phyloP scores from a whole-genome alignment of 345 rosid genomes.

The Salix purpurea region DNA sequence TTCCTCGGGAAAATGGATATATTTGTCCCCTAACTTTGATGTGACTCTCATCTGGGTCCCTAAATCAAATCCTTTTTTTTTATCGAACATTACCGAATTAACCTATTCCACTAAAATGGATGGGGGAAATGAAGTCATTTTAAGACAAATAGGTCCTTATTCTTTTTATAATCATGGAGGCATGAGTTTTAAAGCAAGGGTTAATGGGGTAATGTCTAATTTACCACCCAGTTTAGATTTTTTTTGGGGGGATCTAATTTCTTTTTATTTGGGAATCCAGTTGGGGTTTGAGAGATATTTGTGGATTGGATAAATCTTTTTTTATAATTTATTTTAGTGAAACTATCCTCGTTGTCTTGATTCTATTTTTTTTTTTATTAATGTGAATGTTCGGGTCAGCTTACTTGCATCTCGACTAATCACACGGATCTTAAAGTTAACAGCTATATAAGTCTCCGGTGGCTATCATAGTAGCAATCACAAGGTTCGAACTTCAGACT shows the following conservation, averaged over 20 bases:
- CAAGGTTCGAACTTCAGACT: rapidly evolving
- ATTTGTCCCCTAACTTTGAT: no score
- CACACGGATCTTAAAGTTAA: rapidly evolving
- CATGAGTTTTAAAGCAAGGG: background rate
- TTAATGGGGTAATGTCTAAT: background rate
- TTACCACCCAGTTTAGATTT: no score
- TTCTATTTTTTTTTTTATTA: no score
- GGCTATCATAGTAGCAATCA: rapidly evolving
- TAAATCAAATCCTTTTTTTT: no score
- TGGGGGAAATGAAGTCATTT: background rate
- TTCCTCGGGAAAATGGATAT: background rate
- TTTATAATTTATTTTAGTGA: no score
- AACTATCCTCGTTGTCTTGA: background rate
- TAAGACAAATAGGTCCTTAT: background rate
- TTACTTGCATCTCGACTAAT: rapidly evolving
- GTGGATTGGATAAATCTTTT: no score
- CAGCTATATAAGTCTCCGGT: rapidly evolving
- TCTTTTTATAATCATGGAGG: background rate
- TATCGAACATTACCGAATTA: no score
- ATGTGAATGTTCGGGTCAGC: rapidly evolving
- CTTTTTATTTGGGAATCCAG: no score
- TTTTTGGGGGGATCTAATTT: no score
- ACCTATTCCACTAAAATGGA: background rate
- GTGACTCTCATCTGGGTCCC: background rate
- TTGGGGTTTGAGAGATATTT: background rate